These are phyloP conservation scores for Ligustrum vulgare DNA, from an alignment of 257 asterid genomes.

Conservation along the genomic window DNA sequence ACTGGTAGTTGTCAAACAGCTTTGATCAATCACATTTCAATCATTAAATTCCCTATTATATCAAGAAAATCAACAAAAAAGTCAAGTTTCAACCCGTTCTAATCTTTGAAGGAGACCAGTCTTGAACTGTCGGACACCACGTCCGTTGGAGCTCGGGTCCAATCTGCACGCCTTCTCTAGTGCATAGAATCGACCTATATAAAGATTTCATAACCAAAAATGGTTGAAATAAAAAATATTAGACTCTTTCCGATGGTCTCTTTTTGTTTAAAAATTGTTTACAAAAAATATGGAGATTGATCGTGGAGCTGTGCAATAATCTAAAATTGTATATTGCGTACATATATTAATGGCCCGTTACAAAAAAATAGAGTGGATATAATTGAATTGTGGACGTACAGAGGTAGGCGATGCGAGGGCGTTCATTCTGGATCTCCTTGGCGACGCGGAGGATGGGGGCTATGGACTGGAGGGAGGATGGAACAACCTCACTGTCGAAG, in stretches of 20 bases:
- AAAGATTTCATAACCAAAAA: neutral
- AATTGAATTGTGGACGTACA: conserved; percentile 42
- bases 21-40: too few relatives aligned
- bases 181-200: conserved; percentile 92
- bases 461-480: conserved; percentile 86
- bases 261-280: too few relatives aligned
- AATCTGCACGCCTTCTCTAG: conserved; percentile 93
- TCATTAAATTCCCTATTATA: too few relatives aligned
- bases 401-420: conserved; percentile 93
- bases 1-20: too few relatives aligned
- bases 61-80: too few relatives aligned
- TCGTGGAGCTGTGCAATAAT: too few relatives aligned
- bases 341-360: too few relatives aligned
- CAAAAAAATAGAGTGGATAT: too few relatives aligned
- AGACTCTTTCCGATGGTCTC: neutral
- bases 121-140: conserved; percentile 97
- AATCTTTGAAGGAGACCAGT: conserved; percentile 93
- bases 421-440: conserved; percentile 67
- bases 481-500: conserved; percentile 92
- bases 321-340: too few relatives aligned
- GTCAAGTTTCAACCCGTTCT: conserved; percentile 57
- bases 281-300: too few relatives aligned
- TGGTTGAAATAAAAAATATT: neutral
- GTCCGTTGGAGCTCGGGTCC: conserved; percentile 89
- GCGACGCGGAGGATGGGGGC: conserved; percentile 96